Percentiles rank a stretch among this genome's conserved stretches.
Evolutionary conservation across 2,329 filamentous ascomycete species (phyloP).

Genomic region (Botrytis cinerea): DNA sequence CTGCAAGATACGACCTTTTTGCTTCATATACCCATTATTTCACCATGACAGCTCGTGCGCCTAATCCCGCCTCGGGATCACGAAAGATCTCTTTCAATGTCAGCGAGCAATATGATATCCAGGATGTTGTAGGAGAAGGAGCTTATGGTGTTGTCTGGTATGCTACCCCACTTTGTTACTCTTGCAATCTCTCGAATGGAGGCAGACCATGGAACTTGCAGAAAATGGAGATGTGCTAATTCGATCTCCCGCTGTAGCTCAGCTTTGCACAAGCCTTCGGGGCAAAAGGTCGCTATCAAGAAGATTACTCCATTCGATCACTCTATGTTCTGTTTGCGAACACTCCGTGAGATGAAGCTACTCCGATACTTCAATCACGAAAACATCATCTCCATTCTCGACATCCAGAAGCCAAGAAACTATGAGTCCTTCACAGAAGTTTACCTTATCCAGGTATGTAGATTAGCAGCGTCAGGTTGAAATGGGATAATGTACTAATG

Average conservation of each 20-base stretch:
- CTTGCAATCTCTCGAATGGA: not conserved
- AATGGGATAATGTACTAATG: constrained; percentile 26
- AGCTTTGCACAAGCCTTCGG: constrained; percentile 94
- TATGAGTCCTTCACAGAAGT: constrained; percentile 97
- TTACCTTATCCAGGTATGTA: constrained; percentile 88
- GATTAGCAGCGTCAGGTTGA: not conserved
- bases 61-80: constrained; percentile 55
- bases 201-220: not conserved
- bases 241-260: constrained; percentile 59
- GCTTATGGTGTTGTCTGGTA: constrained; percentile 99
- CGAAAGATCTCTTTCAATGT: constrained; percentile 99
- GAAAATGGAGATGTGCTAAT: constrained; percentile 9
- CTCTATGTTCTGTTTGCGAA: constrained; percentile 97
- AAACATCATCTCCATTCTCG: constrained; percentile 99
- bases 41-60: constrained; percentile 52
- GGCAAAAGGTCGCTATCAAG: constrained; percentile 99
- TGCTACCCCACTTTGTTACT: constrained; percentile 27
- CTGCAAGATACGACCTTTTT: constrained; percentile 7
- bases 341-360: constrained; percentile 98
- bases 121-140: constrained; percentile 98
- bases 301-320: constrained; percentile 99
- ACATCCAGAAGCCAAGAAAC: constrained; percentile 96
- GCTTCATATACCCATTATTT: not conserved
- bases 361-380: constrained; percentile 99
- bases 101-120: constrained; percentile 98